Base-by-base conservation (phyloP, 192 early-diverging fungal species). In the Paraglomus brasilianum region DNA sequence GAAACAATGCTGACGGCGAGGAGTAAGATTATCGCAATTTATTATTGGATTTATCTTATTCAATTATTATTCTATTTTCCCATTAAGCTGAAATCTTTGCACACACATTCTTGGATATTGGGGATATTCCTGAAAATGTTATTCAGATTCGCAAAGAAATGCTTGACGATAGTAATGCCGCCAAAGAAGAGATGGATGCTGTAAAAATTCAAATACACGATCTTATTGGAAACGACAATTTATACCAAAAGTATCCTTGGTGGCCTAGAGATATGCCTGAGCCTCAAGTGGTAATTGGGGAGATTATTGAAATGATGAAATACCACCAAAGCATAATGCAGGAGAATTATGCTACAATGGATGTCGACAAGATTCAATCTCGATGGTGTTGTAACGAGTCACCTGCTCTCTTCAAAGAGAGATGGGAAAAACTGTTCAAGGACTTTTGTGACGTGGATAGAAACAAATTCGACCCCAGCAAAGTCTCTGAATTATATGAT, bases 371-470 rank as follows among this genome's bases (percentile, higher is more conserved):
- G 2, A 72, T 93, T 13, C 92, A 96, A 73, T 65, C 75, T 51
- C 79, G 87, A 11, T 98, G 95, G 95, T 98, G 95, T 73, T 98
- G 95, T 69, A 79, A 80, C 59, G 95, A 98, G 64, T 89, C 86
- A 40, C 89, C 93, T 0, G 79, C 82, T 13, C 78, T 98, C 49
- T 95, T 96, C 69, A 84, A 85, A 63, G 96, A 98, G 79, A 85
- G 96, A 13, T 98, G 96, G 96, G 94, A 96, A 74, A 98, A 98
- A 72, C 82, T 98, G 30, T 92, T 98, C 70, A 78, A 80, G n/a
- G 92, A 94, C 60, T 95, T 96, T 76, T 89, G 85, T 66, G 70
- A 73, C 66, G 78, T 68, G 21, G 81, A 82, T 8, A 69, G 75
- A n/a, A 65, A 78, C 10, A 72, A 81, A 21, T 88, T 85, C 72